phyloP scores from a whole-genome alignment of 2,329 filamentous ascomycete genomes.

The Fusarium penzigii region DNA sequence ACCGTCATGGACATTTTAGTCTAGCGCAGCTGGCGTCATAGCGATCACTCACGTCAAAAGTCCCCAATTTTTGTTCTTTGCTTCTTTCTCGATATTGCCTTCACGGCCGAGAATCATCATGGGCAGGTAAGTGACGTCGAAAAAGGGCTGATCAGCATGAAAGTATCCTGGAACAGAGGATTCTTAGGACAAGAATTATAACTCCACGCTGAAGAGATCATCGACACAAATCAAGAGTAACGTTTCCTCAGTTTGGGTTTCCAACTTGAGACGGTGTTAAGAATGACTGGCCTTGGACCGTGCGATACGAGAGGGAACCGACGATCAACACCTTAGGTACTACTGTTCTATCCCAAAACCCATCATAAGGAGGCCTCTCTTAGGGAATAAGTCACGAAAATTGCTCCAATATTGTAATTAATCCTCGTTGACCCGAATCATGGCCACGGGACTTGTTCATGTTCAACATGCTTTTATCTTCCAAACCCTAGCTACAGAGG shows the following conservation, averaged over 20 bases:
- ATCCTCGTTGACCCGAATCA: conserved; percentile 10
- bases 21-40: not conserved
- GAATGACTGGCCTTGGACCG: not conserved
- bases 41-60: not conserved
- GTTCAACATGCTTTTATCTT: conserved; percentile 31
- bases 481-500: conserved; percentile 25
- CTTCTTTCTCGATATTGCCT: not conserved
- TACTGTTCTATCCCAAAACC: not conserved
- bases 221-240: conserved; percentile 8
- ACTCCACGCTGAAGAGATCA: conserved; percentile 1
- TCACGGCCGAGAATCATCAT: no score
- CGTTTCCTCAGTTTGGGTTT: conserved; percentile 17
- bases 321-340: conserved; percentile 13
- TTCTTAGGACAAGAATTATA: not conserved
- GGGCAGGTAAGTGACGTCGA: no score
- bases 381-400: conserved; percentile 3
- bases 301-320: conserved; percentile 23
- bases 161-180: not conserved
- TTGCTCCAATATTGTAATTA: conserved; percentile 4
- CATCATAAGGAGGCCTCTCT: conserved; percentile 4
- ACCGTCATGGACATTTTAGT: not conserved
- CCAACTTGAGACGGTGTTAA: not conserved
- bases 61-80: not conserved
- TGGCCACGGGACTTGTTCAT: conserved; percentile 16
- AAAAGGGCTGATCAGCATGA: no score